These are phyloP conservation scores for Collybia sp. DNA, from an alignment of 768 basidiomycete species.

Conservation along the genomic window DNA sequence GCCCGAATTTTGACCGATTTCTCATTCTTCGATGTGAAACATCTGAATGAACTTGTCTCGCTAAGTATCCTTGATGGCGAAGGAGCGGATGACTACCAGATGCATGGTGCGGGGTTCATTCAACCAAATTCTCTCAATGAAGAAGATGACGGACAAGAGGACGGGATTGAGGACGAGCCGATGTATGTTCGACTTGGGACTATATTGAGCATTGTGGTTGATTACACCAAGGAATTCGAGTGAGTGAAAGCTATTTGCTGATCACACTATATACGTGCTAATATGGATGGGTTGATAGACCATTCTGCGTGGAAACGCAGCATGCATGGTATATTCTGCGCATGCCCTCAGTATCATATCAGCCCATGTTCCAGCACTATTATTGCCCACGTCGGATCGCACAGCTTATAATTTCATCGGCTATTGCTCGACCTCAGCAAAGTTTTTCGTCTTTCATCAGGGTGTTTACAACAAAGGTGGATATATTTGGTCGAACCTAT, in stretches of 20 bases:
- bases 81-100: conserved; percentile 30
- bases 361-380: conserved; percentile 39
- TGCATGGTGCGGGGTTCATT: conserved; percentile 56
- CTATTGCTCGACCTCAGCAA: conserved; percentile 21
- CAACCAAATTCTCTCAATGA: conserved; percentile 42
- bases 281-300: conserved; percentile 28
- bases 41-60: conserved; percentile 40
- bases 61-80: conserved; percentile 42
- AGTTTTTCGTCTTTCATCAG: conserved; percentile 29
- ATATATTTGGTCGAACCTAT: conserved; percentile 29
- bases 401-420: conserved; percentile 39
- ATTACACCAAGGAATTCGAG: conserved; percentile 47
- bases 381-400: conserved; percentile 45
- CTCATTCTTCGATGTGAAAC: conserved; percentile 51
- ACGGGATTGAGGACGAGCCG: conserved; percentile 29
- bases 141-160: conserved; percentile 63
- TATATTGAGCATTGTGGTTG: conserved; percentile 44
- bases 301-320: conserved; percentile 61
- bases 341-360: conserved; percentile 42
- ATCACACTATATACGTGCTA: too few species aligned
- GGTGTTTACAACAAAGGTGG: conserved; percentile 24
- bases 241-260: conserved; percentile 23
- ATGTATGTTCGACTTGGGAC: conserved; percentile 42
- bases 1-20: conserved; percentile 57
- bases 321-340: conserved; percentile 61